Evolutionary conservation across 768 basidiomycete species (phyloP), one percentile per base, ranked within the genome.

Genomic region (Candolleomyces efflorescens): DNA sequence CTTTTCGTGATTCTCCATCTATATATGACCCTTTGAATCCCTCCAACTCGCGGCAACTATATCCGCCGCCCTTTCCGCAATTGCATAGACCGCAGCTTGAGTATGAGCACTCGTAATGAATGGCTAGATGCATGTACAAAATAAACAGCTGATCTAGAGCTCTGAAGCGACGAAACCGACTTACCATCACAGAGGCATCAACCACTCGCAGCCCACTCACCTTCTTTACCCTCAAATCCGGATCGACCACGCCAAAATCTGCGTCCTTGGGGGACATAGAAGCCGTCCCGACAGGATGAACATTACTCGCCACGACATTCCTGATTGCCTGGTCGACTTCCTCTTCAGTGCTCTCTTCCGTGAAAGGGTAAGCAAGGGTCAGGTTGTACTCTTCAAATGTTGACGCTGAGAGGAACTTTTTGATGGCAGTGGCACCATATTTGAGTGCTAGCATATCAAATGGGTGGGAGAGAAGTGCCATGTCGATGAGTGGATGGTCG

Each of bases 151-250:
- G n/a, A 26, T 7, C n/a, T 6, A 50, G 23, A 11, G 11, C 5
- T 32, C n/a, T n/a, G n/a, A n/a, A n/a, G n/a, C n/a, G n/a, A n/a
- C n/a, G 32, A 32, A 2, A 26, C 3, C 5, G 15, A 60, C 71
- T 53, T 53, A 72, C 75, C 59, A 71, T 59, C 55, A 68, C 64
- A 15, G 73, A 74, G 5, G 71, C 71, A 63, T 78, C 75, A 6
- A 78, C 71, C 18, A 77, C 62, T 5, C 77, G 65, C 53, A 77
- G 55, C 7, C 71, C 75, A 2, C 37, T 41, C 1, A 68, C 65
- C 1, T 69, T 68, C 60, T 77, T 76, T 1, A 78, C 70, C 36
- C 50, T 59, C 38, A 78, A 60, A 59, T 75, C 67, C 12, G 75
- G 69, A 59, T 75, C 68, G 3, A 76, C 70, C 12, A 75, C 77